Base-by-base conservation (phyloP, 1,139 yeast species). In the Yamadazyma conglobata region DNA sequence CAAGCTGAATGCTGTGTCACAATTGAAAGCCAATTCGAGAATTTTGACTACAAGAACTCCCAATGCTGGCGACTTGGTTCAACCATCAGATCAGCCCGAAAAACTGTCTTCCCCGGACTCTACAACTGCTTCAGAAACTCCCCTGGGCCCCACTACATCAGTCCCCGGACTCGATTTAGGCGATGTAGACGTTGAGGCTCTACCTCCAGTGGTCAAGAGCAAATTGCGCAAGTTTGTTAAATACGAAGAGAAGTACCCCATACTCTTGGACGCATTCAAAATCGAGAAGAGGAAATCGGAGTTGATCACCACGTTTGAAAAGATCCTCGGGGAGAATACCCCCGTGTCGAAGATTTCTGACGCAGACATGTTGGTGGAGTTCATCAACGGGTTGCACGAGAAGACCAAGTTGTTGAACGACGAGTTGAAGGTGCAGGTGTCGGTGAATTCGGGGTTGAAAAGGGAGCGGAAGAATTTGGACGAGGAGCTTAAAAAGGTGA, bases 191-290 rank as follows among this genome's bases (percentile, higher is more conserved):
- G 42, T 60, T 22, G 59, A 60, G 7, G 62, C 68, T 3, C 54
- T 80, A 19, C 77, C 88, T 1, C 68, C 69, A 5, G 71, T 70
- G 7, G 55, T 84, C 17, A 70, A 73, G 42, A 61, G 79, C 10
- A 83, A 82, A 47, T 59, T 89, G 56, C 72, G 73, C 39, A 88
- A 86, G 60, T 86, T 86, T 51, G 78, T 74, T 35, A 88, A 87
- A 53, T 91, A 88, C 54, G 97, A 91, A 54, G 84, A 83, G 35
- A 86, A 86, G 50, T 89, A 88, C 52, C 97, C 96, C 0, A 58
- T 78, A 13, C 63, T 89, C 10, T 68, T 87, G 29, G 83, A 82
- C 28, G 96, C 97, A 0, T 89, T 84, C 59, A 84, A 87, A 50
- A 63, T 71, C 1, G 96, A 88, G 52, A 87, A 85, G 60, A 65